These are phyloP conservation scores for Lecanosticta acicola DNA, from an alignment of 2,329 filamentous ascomycete species.

Conservation along the genomic window DNA sequence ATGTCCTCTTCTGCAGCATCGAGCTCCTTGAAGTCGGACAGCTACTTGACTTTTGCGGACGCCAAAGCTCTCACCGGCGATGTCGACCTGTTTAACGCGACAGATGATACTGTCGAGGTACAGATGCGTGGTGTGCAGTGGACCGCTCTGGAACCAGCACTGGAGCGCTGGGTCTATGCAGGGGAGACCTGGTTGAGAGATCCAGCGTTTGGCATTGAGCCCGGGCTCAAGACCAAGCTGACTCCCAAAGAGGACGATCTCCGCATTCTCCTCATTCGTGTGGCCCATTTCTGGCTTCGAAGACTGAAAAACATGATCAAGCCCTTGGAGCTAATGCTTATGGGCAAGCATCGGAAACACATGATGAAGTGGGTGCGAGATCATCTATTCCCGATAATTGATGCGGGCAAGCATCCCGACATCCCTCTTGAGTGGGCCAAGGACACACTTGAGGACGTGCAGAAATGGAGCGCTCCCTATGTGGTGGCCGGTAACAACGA, in stretches of 20 bases:
- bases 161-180: neutral
- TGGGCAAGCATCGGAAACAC: conserved; percentile 1
- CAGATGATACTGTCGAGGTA: neutral
- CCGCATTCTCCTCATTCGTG: neutral
- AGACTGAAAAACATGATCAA: neutral
- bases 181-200: neutral
- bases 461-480: conserved; percentile 1
- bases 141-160: neutral
- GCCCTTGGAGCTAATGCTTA: neutral
- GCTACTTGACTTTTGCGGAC: neutral
- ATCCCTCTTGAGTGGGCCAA: conserved; percentile 1
- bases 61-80: neutral
- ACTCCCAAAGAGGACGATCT: neutral
- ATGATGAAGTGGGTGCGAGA: conserved; percentile 4
- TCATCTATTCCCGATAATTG: conserved; percentile 2
- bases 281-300: conserved; percentile 1
- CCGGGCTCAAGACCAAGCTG: neutral
- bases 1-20: neutral
- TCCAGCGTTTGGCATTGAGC: conserved; percentile 1
- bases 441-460: conserved; percentile 3
- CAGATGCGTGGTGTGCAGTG: conserved; percentile 3
- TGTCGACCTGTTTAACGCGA: neutral
- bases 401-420: neutral
- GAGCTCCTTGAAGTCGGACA: neutral
- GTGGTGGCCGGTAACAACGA: neutral